Evolutionary conservation across 139 green algal species (phyloP), one percentile per base, ranked within the genome.

Genomic region (Ettlia oleoabundans): DNA sequence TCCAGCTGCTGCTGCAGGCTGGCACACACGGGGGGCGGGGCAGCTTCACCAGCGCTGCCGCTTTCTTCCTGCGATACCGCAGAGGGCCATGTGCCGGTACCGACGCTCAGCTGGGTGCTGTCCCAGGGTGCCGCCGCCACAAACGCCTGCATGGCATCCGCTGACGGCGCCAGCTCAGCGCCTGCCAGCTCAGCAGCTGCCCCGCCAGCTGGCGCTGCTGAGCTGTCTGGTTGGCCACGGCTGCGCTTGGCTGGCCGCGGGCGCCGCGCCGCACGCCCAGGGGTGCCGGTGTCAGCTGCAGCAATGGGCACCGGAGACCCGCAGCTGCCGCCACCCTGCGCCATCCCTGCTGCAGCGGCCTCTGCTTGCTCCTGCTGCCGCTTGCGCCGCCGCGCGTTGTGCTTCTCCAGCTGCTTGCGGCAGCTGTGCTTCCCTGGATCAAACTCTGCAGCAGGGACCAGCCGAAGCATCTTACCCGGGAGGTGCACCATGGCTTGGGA

Each of bases 401-500:
- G 82, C 66, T 81, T 82, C 68, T 89, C 85, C 43, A 86, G 77
- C 75, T 81, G 78, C 58, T 75, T 76, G 43, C 84, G 82, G 76
- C 84, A 88, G 71, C 55, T 80, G 67, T 88, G 71, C 69, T 87
- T 87, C 4, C 53, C 43, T 0, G 28, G 37, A 43, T 88, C 84
- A 55, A 88, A 88, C 42, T 88, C 84, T 80, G 73, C 58, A 30
- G 21, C 18, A 28, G 55, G 55, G 18, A n/a, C 13, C 47, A 58
- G 30, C 13, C 38, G n/a, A n/a, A n/a, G n/a, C n/a, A n/a, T n/a
- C n/a, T n/a, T n/a, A n/a, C n/a, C n/a, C n/a, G n/a, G n/a, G n/a
- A n/a, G n/a, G n/a, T n/a, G n/a, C n/a, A n/a, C n/a, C n/a, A n/a
- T n/a, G n/a, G n/a, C n/a, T n/a, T n/a, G n/a, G n/a, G n/a, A n/a